Evolutionary conservation across 441 rosid genomes (phyloP).

Genomic region (Kokia cookei): DNA sequence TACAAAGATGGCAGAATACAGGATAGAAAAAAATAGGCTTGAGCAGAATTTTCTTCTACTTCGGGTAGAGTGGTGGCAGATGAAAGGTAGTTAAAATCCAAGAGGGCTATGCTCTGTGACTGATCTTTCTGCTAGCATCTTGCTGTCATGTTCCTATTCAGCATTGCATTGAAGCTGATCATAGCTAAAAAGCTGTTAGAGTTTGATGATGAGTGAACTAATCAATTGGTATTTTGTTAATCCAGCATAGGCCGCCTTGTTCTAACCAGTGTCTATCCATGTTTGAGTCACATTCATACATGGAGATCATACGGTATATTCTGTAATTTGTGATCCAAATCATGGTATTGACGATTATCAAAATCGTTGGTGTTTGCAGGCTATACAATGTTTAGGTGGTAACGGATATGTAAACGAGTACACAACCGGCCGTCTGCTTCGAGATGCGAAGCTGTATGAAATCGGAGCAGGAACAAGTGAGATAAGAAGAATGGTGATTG

Average conservation of each 20-base stretch:
- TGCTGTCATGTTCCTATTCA: too few species aligned
- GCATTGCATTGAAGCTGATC: neutral
- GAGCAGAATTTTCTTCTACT: too few species aligned
- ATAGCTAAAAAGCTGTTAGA: neutral
- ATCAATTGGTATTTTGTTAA: neutral
- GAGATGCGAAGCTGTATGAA: constrained; percentile 94
- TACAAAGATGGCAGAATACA: too few species aligned
- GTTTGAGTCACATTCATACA: neutral
- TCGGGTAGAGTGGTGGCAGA: too few species aligned
- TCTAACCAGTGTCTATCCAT: neutral
- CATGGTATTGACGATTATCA: neutral
- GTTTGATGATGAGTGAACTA: neutral
- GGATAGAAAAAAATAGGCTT: too few species aligned
- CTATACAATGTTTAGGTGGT: constrained; percentile 94
- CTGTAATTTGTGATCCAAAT: neutral
- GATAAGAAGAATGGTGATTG: constrained; percentile 86
- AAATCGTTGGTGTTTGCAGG: constrained; percentile 43
- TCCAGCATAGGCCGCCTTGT: neutral
- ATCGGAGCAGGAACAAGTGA: constrained; percentile 97
- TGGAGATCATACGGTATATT: neutral
- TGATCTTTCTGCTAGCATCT: too few species aligned
- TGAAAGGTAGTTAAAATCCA: too few species aligned
- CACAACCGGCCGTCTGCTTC: constrained; percentile 79
- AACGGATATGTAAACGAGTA: constrained; percentile 90
- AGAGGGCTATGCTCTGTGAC: too few species aligned